Conservation (phyloP, 1,284 basidiomycete genomes). For the Rhodotorula sp. region DNA sequence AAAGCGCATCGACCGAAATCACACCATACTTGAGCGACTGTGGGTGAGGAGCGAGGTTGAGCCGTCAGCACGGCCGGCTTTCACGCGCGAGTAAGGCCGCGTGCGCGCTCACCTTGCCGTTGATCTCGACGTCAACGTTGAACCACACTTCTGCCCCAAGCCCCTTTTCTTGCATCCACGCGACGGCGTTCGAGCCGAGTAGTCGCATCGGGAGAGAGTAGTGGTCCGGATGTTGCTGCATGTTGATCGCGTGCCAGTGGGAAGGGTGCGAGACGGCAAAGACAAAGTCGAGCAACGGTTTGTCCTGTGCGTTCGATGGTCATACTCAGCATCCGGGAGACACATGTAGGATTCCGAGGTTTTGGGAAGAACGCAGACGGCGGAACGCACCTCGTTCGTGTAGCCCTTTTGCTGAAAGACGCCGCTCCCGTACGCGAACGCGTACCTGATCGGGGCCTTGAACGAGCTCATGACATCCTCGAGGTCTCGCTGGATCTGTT, state of each 20-base stretch:
- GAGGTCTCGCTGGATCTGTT: slow-evolving; percentile 69
- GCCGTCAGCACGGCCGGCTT: slow-evolving; percentile 8
- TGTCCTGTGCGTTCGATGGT: slow-evolving; percentile 27
- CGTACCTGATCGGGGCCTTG: slow-evolving; percentile 81
- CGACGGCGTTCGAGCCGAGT: slow-evolving; percentile 73
- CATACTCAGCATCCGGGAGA: too few species aligned
- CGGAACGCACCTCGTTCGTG: slow-evolving; percentile 38
- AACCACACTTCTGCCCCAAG: slow-evolving; percentile 91
- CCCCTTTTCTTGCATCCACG: slow-evolving; percentile 63
- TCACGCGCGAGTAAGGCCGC: not conserved
- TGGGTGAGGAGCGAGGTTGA: not conserved
- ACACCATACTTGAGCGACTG: slow-evolving; percentile 98
- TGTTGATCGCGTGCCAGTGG: slow-evolving; percentile 93
- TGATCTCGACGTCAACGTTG: slow-evolving; percentile 80
- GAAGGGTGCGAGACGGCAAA: slow-evolving; percentile 86
- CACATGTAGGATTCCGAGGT: not conserved
- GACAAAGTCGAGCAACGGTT: slow-evolving; percentile 91
- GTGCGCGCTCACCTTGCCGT: slow-evolving; percentile 66
- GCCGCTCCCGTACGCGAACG: slow-evolving; percentile 91
- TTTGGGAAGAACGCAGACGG: not conserved
- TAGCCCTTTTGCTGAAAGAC: slow-evolving; percentile 86
- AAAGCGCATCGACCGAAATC: slow-evolving; percentile 83
- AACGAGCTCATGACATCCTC: slow-evolving; percentile 72
- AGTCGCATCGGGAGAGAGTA: slow-evolving; percentile 82
- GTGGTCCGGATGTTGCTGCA: slow-evolving; percentile 82